Evolutionary conservation across 306 rosid species (phyloP).

Genomic region (Rosa multiflora): DNA sequence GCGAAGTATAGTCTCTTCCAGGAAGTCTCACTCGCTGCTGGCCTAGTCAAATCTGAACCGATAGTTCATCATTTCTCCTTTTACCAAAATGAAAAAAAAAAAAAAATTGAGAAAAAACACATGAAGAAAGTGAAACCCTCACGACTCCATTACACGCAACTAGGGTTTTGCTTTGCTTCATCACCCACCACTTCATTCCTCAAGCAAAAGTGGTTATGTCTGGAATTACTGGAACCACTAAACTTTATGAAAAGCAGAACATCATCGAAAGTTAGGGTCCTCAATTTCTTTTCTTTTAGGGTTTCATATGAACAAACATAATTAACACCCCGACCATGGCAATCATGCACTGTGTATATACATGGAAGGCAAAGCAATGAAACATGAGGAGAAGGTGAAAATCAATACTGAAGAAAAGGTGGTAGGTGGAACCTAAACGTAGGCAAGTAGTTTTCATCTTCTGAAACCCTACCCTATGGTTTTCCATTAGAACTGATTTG

Average conservation of each 20-base stretch:
- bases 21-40: background rate
- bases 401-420: background rate
- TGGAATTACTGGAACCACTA: background rate
- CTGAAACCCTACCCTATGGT: background rate
- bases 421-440: background rate
- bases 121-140: background rate
- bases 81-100: background rate
- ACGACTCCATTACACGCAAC: background rate
- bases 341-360: no score
- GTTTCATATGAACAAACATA: background rate
- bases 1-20: background rate
- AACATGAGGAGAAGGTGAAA: background rate
- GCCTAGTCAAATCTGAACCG: background rate
- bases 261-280: slow-evolving; percentile 9
- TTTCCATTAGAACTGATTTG: background rate
- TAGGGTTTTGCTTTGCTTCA: background rate
- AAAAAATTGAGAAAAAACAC: background rate
- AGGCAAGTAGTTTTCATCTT: background rate
- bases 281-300: background rate
- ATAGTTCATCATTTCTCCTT: background rate
- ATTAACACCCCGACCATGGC: slow-evolving; percentile 6
- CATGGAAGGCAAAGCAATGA: no score
- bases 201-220: background rate
- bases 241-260: background rate
- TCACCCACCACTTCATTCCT: background rate